phyloP scores from a whole-genome alignment of 2,329 filamentous ascomycete genomes.

The Fusarium sp. region DNA sequence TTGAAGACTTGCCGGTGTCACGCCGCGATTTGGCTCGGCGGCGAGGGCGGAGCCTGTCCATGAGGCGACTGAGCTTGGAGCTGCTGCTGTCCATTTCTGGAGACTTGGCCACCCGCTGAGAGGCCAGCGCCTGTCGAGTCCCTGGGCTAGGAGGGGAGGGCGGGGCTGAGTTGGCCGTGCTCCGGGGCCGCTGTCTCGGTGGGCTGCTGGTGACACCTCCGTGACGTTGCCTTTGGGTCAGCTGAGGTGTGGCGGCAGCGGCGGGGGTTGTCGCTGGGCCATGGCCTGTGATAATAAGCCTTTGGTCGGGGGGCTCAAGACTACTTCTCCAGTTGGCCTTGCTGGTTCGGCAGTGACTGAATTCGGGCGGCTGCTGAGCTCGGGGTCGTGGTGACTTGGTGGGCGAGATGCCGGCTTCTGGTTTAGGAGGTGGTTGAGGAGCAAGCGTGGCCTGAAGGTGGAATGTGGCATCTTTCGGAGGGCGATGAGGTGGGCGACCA shows the following conservation, averaged over 20 bases:
- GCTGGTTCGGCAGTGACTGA: slow-evolving; percentile 61
- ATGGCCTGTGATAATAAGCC: slow-evolving; percentile 55
- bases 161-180: slow-evolving; percentile 9
- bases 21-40: slow-evolving; percentile 37
- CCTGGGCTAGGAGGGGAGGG: slow-evolving; percentile 20
- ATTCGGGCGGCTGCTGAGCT: slow-evolving; percentile 41
- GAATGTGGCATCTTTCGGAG: slow-evolving; percentile 41
- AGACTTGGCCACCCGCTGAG: no score
- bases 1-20: slow-evolving; percentile 35
- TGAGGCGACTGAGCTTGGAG: slow-evolving; percentile 47
- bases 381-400: slow-evolving; percentile 42
- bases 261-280: slow-evolving; percentile 52
- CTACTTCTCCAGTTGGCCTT: slow-evolving; percentile 56
- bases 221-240: slow-evolving; percentile 28
- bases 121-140: no score
- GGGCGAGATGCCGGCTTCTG: no score
- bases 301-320: slow-evolving; percentile 55
- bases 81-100: slow-evolving; percentile 46
- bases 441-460: slow-evolving; percentile 35
- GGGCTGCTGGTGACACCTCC: slow-evolving; percentile 24
- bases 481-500: slow-evolving; percentile 35
- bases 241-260: slow-evolving; percentile 19
- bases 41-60: slow-evolving; percentile 43
- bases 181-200: slow-evolving; percentile 26
- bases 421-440: no score